Percentiles rank a stretch among this genome's conserved stretches.
These are phyloP conservation scores for Glutinoglossum americanum DNA, from an alignment of 495 filamentous ascomycete genomes.

Conservation along the genomic window DNA sequence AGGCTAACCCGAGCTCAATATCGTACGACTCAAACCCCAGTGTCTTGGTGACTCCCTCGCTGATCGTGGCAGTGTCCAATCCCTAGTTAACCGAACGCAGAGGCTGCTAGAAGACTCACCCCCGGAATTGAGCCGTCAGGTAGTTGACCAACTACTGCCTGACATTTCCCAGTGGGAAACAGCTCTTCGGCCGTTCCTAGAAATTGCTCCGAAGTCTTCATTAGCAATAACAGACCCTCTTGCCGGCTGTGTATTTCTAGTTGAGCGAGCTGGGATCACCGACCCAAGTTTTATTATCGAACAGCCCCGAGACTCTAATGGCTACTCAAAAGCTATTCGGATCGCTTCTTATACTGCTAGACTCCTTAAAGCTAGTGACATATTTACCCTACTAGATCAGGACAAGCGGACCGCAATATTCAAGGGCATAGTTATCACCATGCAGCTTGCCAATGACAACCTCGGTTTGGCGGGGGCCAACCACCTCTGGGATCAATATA, in stretches of 20 bases:
- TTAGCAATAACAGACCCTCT: conserved; percentile 51
- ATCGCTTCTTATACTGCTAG: conserved; percentile 44
- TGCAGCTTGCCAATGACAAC: conserved; percentile 42
- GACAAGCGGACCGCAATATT: conserved; percentile 10
- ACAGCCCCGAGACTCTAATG: conserved; percentile 36
- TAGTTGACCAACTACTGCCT: conserved; percentile 27
- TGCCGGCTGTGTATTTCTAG: conserved; percentile 46
- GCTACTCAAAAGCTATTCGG: conserved; percentile 49
- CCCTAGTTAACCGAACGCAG: conserved; percentile 29
- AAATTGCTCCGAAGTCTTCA: conserved; percentile 32
- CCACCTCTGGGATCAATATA: conserved; percentile 26
- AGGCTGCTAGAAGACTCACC: conserved; percentile 25
- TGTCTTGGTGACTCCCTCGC: conserved; percentile 2
- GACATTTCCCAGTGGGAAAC: conserved; percentile 23
- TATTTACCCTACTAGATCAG: conserved; percentile 6
- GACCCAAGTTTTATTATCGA: conserved; percentile 1
- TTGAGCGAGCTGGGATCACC: conserved; percentile 14
- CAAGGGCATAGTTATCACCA: conserved; percentile 27
- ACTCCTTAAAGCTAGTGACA: conserved; percentile 22
- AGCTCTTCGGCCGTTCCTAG: conserved; percentile 38
- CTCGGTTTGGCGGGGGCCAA: conserved; percentile 34
- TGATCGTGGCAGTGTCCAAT: conserved; percentile 24
- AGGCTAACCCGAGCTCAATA: conserved; percentile 30
- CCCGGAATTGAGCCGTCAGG: conserved; percentile 12
- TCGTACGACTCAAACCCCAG: conserved; percentile 11